Evolutionary conservation across 148 eudicot genomes (phyloP).

Genomic region (Camellia japonica): DNA sequence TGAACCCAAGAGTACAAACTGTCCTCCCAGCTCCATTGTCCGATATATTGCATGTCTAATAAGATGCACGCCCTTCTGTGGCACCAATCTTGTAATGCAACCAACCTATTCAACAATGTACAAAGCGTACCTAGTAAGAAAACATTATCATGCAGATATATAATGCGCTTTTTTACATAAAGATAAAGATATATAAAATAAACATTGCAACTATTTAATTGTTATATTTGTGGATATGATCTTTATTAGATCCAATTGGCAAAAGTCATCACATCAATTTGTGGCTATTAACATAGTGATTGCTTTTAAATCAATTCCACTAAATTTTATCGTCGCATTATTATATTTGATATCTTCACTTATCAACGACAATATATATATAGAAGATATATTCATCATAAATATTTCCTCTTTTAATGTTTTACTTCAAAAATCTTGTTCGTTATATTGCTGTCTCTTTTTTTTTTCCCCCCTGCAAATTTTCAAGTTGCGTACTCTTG

Average conservation of each 20-base stretch:
- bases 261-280: neutral
- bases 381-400: neutral
- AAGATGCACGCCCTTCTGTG: constrained; percentile 96
- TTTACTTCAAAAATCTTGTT: neutral
- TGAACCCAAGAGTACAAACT: constrained; percentile 92
- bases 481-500: neutral
- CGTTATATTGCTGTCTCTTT: neutral
- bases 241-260: neutral
- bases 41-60: constrained; percentile 92
- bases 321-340: neutral
- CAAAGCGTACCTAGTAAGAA: neutral
- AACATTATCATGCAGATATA: neutral
- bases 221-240: neutral
- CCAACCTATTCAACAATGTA: constrained; percentile 56
- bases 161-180: neutral
- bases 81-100: constrained; percentile 94
- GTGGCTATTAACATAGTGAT: neutral
- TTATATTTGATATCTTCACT: neutral
- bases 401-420: neutral
- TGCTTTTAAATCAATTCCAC: neutral
- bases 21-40: constrained; percentile 82
- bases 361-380: too few relatives aligned
- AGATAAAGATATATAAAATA: neutral
- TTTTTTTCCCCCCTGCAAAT: neutral
- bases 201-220: neutral